A percentile compares a stretch with the other conserved stretches of the same genome.
These are phyloP conservation scores for Neurospora tetrasperma DNA, from an alignment of 495 filamentous ascomycete species.

Conservation along the genomic window DNA sequence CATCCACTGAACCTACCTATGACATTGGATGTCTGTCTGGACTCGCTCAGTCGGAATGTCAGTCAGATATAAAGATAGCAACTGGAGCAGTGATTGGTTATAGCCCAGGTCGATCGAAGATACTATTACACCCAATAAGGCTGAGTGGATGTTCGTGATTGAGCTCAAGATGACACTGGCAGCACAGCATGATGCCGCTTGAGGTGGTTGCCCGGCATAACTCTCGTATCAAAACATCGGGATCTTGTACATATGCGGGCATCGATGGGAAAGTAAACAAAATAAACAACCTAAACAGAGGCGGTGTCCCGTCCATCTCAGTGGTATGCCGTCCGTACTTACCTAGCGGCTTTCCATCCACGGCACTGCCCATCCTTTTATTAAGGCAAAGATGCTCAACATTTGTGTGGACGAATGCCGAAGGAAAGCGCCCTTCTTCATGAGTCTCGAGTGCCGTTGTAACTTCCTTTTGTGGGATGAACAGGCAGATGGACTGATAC, in stretches of 20 bases:
- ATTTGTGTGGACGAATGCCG: background rate
- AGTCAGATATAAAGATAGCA: background rate
- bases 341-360: background rate
- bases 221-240: background rate
- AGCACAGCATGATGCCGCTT: background rate
- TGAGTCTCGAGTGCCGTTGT: background rate
- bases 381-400: background rate
- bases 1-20: too few relatives aligned
- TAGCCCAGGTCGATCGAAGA: background rate
- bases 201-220: background rate
- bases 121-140: background rate
- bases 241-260: background rate
- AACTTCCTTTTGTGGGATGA: background rate
- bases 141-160: background rate
- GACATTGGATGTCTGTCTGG: background rate
- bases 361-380: background rate
- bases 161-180: background rate
- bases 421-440: background rate
- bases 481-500: background rate
- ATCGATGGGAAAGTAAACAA: background rate
- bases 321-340: background rate
- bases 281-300: background rate
- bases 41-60: background rate
- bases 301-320: background rate
- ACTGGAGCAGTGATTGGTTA: background rate